A percentile compares a stretch with the other conserved stretches of the same genome.
Evolutionary conservation across 169 alveolate genomes (phyloP).

Genomic region (Amoebophrya sp.): DNA sequence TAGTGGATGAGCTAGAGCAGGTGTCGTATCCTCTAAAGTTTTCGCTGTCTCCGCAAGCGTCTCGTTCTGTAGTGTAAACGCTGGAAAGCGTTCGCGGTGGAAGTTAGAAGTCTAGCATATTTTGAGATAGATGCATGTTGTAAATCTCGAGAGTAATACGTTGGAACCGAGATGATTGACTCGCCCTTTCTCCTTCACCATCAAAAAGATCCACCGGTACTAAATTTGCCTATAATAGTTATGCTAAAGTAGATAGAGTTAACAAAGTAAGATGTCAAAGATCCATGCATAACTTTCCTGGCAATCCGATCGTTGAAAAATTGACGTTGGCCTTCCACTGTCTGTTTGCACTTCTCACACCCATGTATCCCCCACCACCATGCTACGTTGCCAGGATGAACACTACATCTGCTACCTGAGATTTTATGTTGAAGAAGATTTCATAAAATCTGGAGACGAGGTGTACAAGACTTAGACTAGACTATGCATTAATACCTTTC

Average conservation of each 20-base stretch:
- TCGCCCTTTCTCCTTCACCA: too few relatives aligned
- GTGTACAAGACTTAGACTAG: neutral
- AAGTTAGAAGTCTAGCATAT: too few relatives aligned
- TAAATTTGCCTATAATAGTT: too few relatives aligned
- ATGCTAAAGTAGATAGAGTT: neutral
- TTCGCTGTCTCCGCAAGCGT: neutral
- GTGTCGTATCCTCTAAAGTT: neutral
- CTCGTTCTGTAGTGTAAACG: neutral
- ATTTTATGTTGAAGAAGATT: too few relatives aligned
- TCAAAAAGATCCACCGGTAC: too few relatives aligned
- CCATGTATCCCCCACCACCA: conserved; percentile 20
- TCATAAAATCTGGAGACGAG: too few relatives aligned
- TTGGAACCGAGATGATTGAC: too few relatives aligned
- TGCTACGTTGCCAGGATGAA: neutral
- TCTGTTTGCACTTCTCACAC: neutral
- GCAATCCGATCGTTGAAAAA: neutral
- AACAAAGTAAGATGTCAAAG: neutral
- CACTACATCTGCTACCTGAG: too few relatives aligned
- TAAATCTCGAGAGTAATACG: too few relatives aligned
- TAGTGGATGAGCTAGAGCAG: neutral
- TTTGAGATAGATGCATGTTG: too few relatives aligned
- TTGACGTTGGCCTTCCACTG: neutral
- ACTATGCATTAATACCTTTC: too few relatives aligned
- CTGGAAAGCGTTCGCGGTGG: neutral
- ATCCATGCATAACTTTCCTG: neutral